Evolutionary conservation across 2,329 filamentous ascomycete genomes (phyloP), one percentile per base, ranked within the genome.

Genomic region (Beauveria australis): DNA sequence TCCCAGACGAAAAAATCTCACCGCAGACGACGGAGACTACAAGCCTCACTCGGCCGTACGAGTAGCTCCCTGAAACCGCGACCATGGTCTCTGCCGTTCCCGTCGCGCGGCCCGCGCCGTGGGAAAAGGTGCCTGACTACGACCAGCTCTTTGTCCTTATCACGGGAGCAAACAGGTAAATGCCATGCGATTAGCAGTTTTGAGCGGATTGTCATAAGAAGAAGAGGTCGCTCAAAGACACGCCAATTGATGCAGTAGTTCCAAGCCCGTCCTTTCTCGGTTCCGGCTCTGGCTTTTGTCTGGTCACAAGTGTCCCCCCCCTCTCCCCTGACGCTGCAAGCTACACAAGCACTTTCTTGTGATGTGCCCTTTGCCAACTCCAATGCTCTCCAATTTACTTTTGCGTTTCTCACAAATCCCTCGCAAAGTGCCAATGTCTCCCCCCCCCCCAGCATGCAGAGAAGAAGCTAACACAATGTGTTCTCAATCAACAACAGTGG

Each of bases 111-210:
- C 51, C 66, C 1, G 70, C 71, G 41, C 74, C 74, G 9, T 76
- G 74, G 74, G 74, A 76, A 12, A 64, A 61, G 3, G 73, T 70
- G 37, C 60, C 71, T 5, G 59, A 71, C 30, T 66, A 75, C 37
- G 75, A 81, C 62, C 81, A 82, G 67, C 73, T 80, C 52, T 85
- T 84, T 70, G 84, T 91, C 9, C 78, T 96, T 44, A 84, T 96
- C 46, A 96, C 91, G 0, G 91, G 91, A 58, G 89, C 90, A 41
- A 96, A 95, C 74, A 92, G 90, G 91, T 92, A 81, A 61, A 69
- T 66, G 59, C 63, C 63, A 22, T 56, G 55, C 16, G 26, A 28
- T 41, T 40, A 40, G 56, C 33, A 59, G 28, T 8, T n/a, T 37
- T 14, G 60, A 41, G 37, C n/a, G 41, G 26, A 26, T 12, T 24